These are phyloP conservation scores for Prillingera fragicola DNA, from an alignment of 1,284 basidiomycete species.

Conservation along the genomic window DNA sequence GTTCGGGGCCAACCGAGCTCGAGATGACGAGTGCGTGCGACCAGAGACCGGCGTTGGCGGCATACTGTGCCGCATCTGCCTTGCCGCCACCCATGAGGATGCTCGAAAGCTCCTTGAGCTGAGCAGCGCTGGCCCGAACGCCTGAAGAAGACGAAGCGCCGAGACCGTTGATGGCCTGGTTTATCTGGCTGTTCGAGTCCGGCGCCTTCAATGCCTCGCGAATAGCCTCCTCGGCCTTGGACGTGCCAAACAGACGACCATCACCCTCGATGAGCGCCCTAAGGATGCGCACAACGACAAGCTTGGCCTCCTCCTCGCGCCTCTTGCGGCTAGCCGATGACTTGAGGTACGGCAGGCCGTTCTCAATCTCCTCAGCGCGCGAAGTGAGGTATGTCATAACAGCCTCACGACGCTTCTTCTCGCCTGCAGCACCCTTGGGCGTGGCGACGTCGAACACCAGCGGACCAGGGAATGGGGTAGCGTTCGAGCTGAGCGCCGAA, in stretches of 20 bases:
- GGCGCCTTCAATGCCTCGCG: constrained; percentile 61
- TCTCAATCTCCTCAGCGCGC: constrained; percentile 67
- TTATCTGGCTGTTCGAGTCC: constrained; percentile 5
- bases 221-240: constrained; percentile 63
- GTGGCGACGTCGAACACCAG: constrained; percentile 69
- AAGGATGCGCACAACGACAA: constrained; percentile 68
- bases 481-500: constrained; percentile 57
- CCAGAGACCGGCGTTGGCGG: constrained; percentile 84
- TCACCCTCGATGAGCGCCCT: constrained; percentile 79
- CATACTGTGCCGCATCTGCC: constrained; percentile 78
- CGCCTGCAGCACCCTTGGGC: constrained; percentile 55
- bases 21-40: constrained; percentile 94
- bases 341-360: constrained; percentile 67
- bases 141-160: constrained; percentile 16
- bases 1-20: constrained; percentile 84
- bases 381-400: constrained; percentile 70
- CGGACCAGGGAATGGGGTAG: constrained; percentile 72
- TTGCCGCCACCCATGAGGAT: constrained; percentile 78
- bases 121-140: constrained; percentile 51
- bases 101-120: constrained; percentile 69
- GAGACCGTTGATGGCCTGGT: constrained; percentile 26
- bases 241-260: constrained; percentile 77
- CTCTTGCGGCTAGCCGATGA: constrained; percentile 50
- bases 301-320: constrained; percentile 65
- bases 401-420: constrained; percentile 75